Base-by-base conservation (phyloP, 1,284 basidiomycete species). In the Rhodotorula sp. region DNA sequence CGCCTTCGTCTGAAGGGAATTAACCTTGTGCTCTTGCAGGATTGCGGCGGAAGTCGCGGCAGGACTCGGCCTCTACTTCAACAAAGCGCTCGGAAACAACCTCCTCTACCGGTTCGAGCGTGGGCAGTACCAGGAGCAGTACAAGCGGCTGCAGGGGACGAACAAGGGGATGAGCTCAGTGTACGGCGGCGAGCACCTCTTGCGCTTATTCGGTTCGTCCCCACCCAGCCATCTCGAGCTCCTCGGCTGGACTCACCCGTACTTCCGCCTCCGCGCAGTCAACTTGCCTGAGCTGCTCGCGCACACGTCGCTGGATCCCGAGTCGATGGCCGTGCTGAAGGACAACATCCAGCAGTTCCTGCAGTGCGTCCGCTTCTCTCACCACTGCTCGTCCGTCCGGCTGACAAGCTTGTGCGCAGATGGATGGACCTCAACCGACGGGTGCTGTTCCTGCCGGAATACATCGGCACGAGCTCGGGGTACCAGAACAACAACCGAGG, bases 41-140 rank as follows among this genome's bases (percentile, higher is more conserved):
- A 62, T 75, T 39, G 69, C 74, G 1, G 70, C 70, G 39, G 94
- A 94, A 48, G 89, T 98, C 63, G 84, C 93, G 46, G 87, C 90
- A 0, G 95, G 95, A 0, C 84, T 99, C n/a, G 87, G 89, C 66
- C 85, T 92, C 36, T 99, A 99, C 82, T 98, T 99, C 79, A 93
- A 99, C 81, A 91, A 84, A 59, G 89, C 91, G 0, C 84, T 98
- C 6, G 94, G 94, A 4, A 88, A 90, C 71, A 94, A 92, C 80
- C 84, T 99, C 39, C 84, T 98, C 0, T 99, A 99, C 78, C 87
- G 93, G 19, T 94, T 96, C 74, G 95, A 99, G 80, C 86, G 95
- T 29, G 88, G 88, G 19, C 95, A 99, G 79, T 98, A 96, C 76
- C 88, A 90, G 9, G 87, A 90, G 57, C 86, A 92, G 34, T 86